Conservation (phyloP, 106 monocot species). For the Ottelia alismoides region DNA sequence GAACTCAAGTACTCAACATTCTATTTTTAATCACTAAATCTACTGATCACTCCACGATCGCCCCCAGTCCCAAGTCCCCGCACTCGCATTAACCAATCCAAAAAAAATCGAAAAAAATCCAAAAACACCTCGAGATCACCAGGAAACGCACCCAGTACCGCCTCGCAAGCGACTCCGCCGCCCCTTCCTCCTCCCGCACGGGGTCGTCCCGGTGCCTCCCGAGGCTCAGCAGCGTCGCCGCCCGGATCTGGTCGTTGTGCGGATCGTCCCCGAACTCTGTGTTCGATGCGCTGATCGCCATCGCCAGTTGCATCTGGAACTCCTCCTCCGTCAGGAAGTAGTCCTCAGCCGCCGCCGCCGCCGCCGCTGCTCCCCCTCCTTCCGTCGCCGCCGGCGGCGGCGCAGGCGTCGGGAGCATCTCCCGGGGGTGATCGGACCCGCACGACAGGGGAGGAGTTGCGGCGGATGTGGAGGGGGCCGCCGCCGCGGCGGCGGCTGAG, state of each 20-base stretch:
- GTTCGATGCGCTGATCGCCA: conserved; percentile 90
- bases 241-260: conserved; percentile 74
- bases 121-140: too few species aligned
- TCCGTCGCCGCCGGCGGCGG: conserved; percentile 4
- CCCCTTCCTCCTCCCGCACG: conserved; percentile 19
- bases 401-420: conserved; percentile 1
- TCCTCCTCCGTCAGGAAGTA: conserved; percentile 87
- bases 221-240: conserved; percentile 59
- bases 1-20: background rate
- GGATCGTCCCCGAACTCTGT: conserved; percentile 52
- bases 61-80: too few species aligned
- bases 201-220: conserved; percentile 21
- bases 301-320: conserved; percentile 91
- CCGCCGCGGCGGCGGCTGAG: background rate
- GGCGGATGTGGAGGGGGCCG: conserved; percentile 2
- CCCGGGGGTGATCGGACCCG: conserved; percentile 9
- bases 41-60: too few species aligned
- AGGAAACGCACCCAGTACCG: conserved; percentile 53
- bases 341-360: conserved; percentile 23
- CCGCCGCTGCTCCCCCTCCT: conserved; percentile 5
- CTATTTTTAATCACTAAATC: too few species aligned
- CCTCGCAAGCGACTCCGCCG: conserved; percentile 47
- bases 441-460: conserved; percentile 4
- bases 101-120: background rate
- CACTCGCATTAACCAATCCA: background rate